Conservation (phyloP, 1,139 yeast genomes). For the Yamadazyma triangularis region DNA sequence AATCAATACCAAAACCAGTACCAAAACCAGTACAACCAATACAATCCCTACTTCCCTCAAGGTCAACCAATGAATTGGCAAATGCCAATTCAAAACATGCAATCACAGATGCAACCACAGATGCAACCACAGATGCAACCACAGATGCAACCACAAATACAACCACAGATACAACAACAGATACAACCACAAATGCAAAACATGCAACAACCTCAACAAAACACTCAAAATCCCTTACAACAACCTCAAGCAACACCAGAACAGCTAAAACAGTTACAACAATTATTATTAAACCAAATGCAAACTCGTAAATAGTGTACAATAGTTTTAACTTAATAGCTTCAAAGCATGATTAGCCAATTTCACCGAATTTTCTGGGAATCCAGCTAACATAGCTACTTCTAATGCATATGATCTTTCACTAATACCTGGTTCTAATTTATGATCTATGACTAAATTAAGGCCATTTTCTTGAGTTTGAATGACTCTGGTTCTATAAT, state of each 20-base stretch:
- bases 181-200: constrained; percentile 26
- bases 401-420: constrained; percentile 77
- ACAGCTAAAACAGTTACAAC: constrained; percentile 28
- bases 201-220: constrained; percentile 7
- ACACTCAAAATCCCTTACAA: constrained; percentile 10
- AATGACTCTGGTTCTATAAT: constrained; percentile 48
- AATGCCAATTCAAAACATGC: neutral
- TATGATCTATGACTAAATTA: constrained; percentile 53
- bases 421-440: constrained; percentile 67
- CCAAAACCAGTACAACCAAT: neutral
- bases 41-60: constrained; percentile 1
- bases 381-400: constrained; percentile 82
- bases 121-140: constrained; percentile 1
- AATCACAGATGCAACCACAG: neutral
- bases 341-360: constrained; percentile 43
- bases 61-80: constrained; percentile 1
- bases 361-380: constrained; percentile 58
- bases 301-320: constrained; percentile 8
- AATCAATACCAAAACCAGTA: neutral
- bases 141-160: constrained; percentile 10
- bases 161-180: constrained; percentile 23
- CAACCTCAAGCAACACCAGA: constrained; percentile 14
- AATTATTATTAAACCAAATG: constrained; percentile 22
- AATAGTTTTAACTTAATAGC: constrained; percentile 1
- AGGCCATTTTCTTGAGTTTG: constrained; percentile 11